Conservation (phyloP, 352 stramenopile genomes). For the Peronospora destructor region DNA sequence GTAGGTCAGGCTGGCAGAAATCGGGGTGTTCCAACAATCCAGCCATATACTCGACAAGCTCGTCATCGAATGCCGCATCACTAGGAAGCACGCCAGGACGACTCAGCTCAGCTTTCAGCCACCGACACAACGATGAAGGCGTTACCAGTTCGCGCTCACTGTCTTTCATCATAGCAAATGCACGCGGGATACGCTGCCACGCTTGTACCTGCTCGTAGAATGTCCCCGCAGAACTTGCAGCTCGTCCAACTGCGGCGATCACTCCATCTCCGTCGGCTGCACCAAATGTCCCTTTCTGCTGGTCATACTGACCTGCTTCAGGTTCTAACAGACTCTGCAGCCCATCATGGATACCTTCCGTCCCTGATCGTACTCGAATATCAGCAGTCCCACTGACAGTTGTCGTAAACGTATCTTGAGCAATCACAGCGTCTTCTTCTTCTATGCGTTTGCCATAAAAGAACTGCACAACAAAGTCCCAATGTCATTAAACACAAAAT, state of each 20-base stretch:
- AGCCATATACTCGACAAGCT: conserved; percentile 59
- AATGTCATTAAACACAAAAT: not conserved
- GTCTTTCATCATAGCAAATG: conserved; percentile 34
- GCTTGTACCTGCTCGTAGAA: conserved; percentile 41
- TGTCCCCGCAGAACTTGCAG: conserved; percentile 21
- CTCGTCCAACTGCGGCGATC: conserved; percentile 17
- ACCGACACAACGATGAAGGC: conserved; percentile 26
- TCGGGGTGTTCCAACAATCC: conserved; percentile 64
- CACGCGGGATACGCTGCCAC: conserved; percentile 46
- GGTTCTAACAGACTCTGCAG: conserved; percentile 21
- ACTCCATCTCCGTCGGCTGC: conserved; percentile 8
- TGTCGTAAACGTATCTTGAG: not conserved
- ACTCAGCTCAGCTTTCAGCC: conserved; percentile 42
- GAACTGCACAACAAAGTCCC: conserved; percentile 12
- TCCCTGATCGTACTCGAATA: not conserved
- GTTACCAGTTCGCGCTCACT: conserved; percentile 16
- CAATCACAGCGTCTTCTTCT: conserved; percentile 4
- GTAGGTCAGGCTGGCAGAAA: conserved; percentile 58
- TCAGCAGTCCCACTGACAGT: not conserved
- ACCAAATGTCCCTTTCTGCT: not conserved
- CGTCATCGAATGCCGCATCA: conserved; percentile 36
- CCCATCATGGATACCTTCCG: not conserved
- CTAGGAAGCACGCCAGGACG: conserved; percentile 25
- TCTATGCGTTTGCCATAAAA: conserved; percentile 20
- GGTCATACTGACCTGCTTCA: not conserved